These are phyloP conservation scores for Tuber aestivum DNA, from an alignment of 495 filamentous ascomycete species.

Conservation along the genomic window DNA sequence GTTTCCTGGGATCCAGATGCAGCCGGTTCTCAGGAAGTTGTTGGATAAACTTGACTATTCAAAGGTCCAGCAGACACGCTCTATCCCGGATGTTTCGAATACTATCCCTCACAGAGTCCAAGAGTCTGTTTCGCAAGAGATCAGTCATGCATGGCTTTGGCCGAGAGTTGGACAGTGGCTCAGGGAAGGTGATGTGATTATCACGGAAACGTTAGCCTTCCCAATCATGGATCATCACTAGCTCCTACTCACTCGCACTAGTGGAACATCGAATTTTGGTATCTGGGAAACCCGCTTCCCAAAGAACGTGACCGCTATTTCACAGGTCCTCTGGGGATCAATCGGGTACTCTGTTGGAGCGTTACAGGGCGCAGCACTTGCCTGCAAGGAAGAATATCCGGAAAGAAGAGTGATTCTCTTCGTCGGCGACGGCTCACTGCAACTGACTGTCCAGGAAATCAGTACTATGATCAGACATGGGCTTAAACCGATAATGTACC, in stretches of 20 bases:
- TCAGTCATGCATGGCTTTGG: constrained; percentile 86
- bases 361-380: constrained; percentile 68
- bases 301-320: constrained; percentile 64
- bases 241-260: constrained; percentile 13
- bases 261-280: constrained; percentile 80
- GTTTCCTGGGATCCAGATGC: constrained; percentile 80
- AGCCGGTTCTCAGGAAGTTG: constrained; percentile 74
- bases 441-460: constrained; percentile 79
- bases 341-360: constrained; percentile 79
- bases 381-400: constrained; percentile 53
- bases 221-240: background rate
- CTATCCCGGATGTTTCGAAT: constrained; percentile 50
- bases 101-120: constrained; percentile 53
- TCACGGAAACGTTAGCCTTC: constrained; percentile 64
- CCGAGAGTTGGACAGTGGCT: constrained; percentile 72
- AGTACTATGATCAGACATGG: constrained; percentile 76
- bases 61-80: constrained; percentile 49
- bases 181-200: constrained; percentile 66
- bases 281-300: constrained; percentile 86
- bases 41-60: constrained; percentile 55
- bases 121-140: constrained; percentile 47
- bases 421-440: constrained; percentile 80
- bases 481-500: constrained; percentile 71
- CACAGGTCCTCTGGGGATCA: constrained; percentile 82
- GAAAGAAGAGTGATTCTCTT: constrained; percentile 67